Evolutionary conservation across 257 asterid species (phyloP).

Genomic region (Rauvolfia tetraphylla): DNA sequence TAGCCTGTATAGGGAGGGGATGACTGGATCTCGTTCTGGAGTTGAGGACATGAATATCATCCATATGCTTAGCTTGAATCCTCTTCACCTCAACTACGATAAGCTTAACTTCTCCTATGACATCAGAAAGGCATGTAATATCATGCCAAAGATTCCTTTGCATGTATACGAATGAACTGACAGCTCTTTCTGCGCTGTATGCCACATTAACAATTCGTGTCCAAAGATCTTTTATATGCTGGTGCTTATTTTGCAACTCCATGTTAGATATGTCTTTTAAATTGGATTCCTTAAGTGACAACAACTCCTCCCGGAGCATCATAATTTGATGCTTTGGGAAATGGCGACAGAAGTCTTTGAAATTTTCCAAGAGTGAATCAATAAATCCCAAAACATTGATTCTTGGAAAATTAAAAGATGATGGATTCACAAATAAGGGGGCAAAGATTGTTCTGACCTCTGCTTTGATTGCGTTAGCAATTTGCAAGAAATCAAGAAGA

Average conservation of each 20-base stretch:
- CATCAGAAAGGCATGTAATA: not conserved
- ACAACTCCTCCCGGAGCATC: not conserved
- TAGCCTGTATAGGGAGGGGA: not conserved
- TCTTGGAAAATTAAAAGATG: not conserved
- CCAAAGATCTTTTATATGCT: not conserved
- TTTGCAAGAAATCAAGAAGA: not conserved
- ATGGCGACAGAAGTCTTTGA: not conserved
- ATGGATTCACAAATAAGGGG: not conserved
- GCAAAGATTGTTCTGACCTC: not conserved
- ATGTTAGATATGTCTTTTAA: not conserved
- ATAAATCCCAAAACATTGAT: not conserved
- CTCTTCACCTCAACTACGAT: not conserved
- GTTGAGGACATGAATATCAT: not conserved
- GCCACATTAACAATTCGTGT: not conserved
- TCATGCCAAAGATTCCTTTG: not conserved
- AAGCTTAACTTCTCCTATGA: not conserved
- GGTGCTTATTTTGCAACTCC: not conserved
- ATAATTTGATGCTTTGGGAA: not conserved
- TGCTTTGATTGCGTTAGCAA: not conserved
- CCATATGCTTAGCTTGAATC: not conserved
- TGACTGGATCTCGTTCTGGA: not conserved
- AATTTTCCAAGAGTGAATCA: not conserved
- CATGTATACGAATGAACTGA: not conserved
- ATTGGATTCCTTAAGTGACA: not conserved
- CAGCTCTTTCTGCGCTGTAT: not conserved